These are phyloP conservation scores for Schizochytrium sp. DNA, from an alignment of 108 stramenopile genomes.

Conservation along the genomic window DNA sequence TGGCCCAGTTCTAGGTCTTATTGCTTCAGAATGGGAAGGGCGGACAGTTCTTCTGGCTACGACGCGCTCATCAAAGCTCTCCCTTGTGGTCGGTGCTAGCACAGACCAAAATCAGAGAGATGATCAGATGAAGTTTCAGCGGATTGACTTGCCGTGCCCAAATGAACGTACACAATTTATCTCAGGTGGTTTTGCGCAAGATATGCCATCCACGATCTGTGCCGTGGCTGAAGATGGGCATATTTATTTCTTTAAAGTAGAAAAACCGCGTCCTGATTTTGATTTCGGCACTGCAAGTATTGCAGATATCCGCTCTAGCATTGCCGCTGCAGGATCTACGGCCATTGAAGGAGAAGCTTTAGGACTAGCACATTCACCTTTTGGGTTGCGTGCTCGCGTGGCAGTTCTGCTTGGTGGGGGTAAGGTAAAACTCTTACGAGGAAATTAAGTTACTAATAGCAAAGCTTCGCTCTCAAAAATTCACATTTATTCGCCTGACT, in stretches of 20 bases:
- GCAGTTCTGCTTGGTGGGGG: neutral
- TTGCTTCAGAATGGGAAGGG: neutral
- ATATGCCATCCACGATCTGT: neutral
- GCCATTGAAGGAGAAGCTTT: neutral
- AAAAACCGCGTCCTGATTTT: neutral
- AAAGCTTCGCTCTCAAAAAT: too few relatives aligned
- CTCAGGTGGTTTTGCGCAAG: neutral
- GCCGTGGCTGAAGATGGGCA: slow-evolving; percentile 1
- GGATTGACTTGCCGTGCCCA: neutral
- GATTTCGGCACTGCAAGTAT: neutral
- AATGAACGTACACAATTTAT: neutral
- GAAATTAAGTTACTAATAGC: too few relatives aligned
- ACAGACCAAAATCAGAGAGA: neutral
- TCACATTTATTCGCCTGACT: too few relatives aligned
- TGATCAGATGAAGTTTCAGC: neutral
- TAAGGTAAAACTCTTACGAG: neutral
- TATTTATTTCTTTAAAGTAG: neutral
- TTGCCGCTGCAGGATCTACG: neutral
- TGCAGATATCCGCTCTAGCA: neutral
- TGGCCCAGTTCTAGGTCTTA: neutral
- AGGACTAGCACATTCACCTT: slow-evolving; percentile 1
- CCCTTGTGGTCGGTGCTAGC: neutral
- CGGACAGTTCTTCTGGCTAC: neutral
- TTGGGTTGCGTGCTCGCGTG: neutral
- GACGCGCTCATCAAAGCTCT: neutral